A percentile compares a stretch with the other conserved stretches of the same genome.
These are phyloP conservation scores for Penicillium sumatraense DNA, from an alignment of 2,329 filamentous ascomycete genomes.

Conservation along the genomic window DNA sequence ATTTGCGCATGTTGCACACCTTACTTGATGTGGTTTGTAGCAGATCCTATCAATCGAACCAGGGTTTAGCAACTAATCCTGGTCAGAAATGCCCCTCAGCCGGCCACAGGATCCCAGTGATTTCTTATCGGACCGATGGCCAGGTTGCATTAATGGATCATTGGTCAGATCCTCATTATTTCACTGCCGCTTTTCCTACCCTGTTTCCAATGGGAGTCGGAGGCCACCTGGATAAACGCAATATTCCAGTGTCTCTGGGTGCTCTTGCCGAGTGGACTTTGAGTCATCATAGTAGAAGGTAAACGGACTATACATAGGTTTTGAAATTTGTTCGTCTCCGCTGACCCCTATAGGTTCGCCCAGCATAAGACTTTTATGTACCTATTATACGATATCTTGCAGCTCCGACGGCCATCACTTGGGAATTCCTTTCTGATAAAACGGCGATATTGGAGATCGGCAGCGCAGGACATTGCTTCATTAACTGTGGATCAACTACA, in stretches of 20 bases:
- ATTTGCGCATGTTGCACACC: neutral
- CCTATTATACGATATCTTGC: conserved; percentile 3
- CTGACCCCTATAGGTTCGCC: conserved; percentile 4
- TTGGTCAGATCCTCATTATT: conserved; percentile 11
- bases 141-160: neutral
- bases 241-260: conserved; percentile 1
- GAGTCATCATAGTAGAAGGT: neutral
- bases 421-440: conserved; percentile 2
- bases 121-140: neutral
- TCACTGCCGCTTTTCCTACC: conserved; percentile 9
- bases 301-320: too few species aligned
- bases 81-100: too few species aligned
- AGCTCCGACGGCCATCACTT: conserved; percentile 1
- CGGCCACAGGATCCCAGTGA: neutral
- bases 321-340: too few species aligned
- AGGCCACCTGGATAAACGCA: conserved; percentile 3
- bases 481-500: neutral
- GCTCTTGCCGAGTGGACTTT: conserved; percentile 1
- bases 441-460: neutral
- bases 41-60: too few species aligned
- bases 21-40: too few species aligned
- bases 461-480: neutral
- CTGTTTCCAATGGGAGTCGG: conserved; percentile 6
- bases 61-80: too few species aligned
- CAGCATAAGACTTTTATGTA: conserved; percentile 9